Base-by-base conservation (phyloP, 169 alveolate genomes). In the Babesia bovis region DNA sequence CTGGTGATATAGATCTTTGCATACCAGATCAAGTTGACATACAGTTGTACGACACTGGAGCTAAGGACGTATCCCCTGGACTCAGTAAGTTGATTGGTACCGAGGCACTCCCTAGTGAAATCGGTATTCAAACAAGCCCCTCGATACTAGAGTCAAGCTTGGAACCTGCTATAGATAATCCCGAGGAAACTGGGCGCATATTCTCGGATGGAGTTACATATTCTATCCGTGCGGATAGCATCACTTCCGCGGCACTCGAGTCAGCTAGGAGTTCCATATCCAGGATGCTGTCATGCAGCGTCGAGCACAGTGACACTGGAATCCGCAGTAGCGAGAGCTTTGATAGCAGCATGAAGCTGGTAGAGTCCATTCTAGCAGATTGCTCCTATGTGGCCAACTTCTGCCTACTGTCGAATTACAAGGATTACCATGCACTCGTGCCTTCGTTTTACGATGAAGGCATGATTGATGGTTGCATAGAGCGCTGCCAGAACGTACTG, bases 311-410 rank as follows among this genome's bases (percentile, higher is more conserved):
- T 17, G 51, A 63, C 33, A 6, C 61, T 1, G 32, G 19, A 30
- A 15, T 12, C 15, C 49, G 49, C 28, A 30, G 40, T 7, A 4
- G 61, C 7, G 49, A 9, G 23, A 42, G 28, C n/a, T 23, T 49
- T 49, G 30, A 47, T 7, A 58, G 73, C 3, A 45, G 33, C 44
- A 63, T 63, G 73, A n/a, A 45, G 45, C 12, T 63, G 73, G 68
- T 67, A 1, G 87, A 78, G 50, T 13, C 32, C 23, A 60, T 78
- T 33, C 33, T 78, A 15, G 56, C 81, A 42, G 81, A 67, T 21
- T 78, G 87, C 21, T 78, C 87, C 33, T 63, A 50, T 35, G 66
- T 78, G 28, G 66, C 76, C 21, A 66, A 68, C 70, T 47, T 56
- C 35, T 78, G 87, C 45, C 65, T 78, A 51, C 68, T 69, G 10